Evolutionary conservation across 306 rosid species (phyloP).

Genomic region (Begonia masoniana): DNA sequence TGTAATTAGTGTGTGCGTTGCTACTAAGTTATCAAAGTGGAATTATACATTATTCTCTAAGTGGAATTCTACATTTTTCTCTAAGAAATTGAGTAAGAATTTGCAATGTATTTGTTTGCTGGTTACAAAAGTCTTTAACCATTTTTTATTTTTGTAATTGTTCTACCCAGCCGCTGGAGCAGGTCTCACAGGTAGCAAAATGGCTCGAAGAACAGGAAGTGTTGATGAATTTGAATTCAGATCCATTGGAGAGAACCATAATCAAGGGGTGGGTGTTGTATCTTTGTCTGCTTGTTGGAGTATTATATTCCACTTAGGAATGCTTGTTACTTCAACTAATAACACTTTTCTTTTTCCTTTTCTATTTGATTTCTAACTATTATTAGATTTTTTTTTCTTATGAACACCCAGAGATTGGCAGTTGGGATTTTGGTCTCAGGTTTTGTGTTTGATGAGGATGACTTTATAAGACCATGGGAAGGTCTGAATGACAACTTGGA

Average conservation of each 20-base stretch:
- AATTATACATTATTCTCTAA: too few relatives aligned
- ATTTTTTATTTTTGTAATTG: too few relatives aligned
- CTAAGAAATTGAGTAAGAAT: too few relatives aligned
- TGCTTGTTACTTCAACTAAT: background rate
- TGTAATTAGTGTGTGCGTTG: background rate
- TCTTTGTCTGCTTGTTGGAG: conserved; percentile 1
- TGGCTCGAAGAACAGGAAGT: conserved; percentile 46
- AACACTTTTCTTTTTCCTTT: background rate
- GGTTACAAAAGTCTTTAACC: too few relatives aligned
- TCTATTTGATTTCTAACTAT: background rate
- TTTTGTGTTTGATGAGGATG: conserved; percentile 57
- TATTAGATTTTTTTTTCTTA: background rate
- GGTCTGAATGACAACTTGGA: conserved; percentile 46
- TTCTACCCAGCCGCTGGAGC: conserved; percentile 43
- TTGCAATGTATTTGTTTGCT: too few relatives aligned
- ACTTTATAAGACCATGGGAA: conserved; percentile 82
- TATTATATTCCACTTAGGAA: background rate
- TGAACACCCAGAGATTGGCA: conserved; percentile 52
- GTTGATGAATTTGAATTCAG: conserved; percentile 41
- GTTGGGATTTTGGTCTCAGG: conserved; percentile 82
- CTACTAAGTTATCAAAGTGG: too few relatives aligned
- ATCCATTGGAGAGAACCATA: conserved; percentile 42
- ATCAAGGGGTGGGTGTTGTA: conserved; percentile 32
- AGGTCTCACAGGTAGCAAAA: conserved; percentile 50
- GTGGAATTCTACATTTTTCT: too few relatives aligned